These are phyloP conservation scores for Tolypocladium tundrense DNA, from an alignment of 2,329 filamentous ascomycete genomes.

Conservation along the genomic window DNA sequence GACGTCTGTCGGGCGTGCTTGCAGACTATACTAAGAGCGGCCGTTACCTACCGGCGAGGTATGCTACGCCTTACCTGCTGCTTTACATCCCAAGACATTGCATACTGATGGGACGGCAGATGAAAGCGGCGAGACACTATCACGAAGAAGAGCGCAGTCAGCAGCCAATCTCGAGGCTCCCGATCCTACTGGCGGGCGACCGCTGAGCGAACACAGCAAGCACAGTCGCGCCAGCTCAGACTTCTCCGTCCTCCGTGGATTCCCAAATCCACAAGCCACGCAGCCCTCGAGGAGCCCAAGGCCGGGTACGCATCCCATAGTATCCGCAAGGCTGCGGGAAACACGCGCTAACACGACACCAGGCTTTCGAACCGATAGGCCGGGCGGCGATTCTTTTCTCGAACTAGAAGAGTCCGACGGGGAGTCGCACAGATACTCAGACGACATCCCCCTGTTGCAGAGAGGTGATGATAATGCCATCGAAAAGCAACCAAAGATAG, in stretches of 20 bases:
- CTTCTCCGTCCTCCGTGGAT: constrained; percentile 48
- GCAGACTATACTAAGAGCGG: constrained; percentile 61
- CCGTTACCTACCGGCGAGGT: constrained; percentile 62
- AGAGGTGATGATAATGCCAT: constrained; percentile 54
- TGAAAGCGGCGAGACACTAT: constrained; percentile 32
- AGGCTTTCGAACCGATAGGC: constrained; percentile 42
- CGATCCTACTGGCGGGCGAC: constrained; percentile 38
- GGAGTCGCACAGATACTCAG: constrained; percentile 55
- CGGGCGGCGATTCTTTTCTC: constrained; percentile 45
- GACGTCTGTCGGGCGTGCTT: constrained; percentile 69
- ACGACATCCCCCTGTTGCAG: constrained; percentile 57
- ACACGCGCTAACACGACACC: constrained; percentile 36
- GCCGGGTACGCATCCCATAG: constrained; percentile 11
- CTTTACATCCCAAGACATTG: neutral
- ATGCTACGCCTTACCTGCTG: constrained; percentile 19
- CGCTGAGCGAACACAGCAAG: constrained; percentile 51
- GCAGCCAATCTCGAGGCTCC: constrained; percentile 50
- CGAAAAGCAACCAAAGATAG: constrained; percentile 34
- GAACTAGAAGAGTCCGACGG: constrained; percentile 62
- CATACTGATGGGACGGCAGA: constrained; percentile 13
- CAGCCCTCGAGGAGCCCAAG: constrained; percentile 22
- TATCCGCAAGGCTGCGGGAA: constrained; percentile 8
- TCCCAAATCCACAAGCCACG: constrained; percentile 34
- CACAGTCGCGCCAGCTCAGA: constrained; percentile 65
- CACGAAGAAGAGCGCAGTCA: constrained; percentile 48